Base-by-base conservation (phyloP, 2,329 filamentous ascomycete species). In the Colletotrichum camelliae region DNA sequence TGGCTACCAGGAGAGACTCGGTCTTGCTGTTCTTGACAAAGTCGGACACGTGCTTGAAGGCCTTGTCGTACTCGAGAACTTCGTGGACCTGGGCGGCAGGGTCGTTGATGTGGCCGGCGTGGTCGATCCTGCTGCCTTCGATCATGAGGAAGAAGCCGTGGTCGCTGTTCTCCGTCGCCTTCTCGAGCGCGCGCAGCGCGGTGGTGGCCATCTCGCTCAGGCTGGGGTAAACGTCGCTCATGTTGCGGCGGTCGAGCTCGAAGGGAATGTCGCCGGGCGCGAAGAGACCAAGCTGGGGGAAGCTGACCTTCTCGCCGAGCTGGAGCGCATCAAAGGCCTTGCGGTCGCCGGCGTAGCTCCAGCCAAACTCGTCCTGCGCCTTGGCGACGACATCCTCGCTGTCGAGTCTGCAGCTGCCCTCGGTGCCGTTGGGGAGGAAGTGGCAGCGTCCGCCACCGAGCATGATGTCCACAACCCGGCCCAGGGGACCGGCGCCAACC, bases 141-240 rank as follows among this genome's bases (percentile, higher is more conserved):
- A 99, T 97, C 96, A 99, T 98, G 80, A 99, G 88, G 86, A 99
- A 99, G 88, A 98, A 99, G 6, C 97, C 97, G 84, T 97, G 93
- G 57, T 98, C 95, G 77, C 91, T 95, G 81, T 96, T 89, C 81
- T 91, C 89, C 0, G 97, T 98, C 0, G 96, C 97, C 75, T 93
- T 92, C 77, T 94, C 94, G 29, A 99, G 90, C 2, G 95, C 93
- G 16, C 90, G 91, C 77, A 99, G 88, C 1, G 97, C 96, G 18
- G 95, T 95, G 79, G 90, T 89, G 10, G 96, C 92, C 96, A 98
- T 98, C 85, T 98, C 96, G 82, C 94, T 94, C 55, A 99, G 88
- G 18, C 95, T 96, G 5, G 97, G 97, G 82, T 98, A 98, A 35
- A 93, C 84, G 70, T 97, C 92, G 72, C 94, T 90, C 86, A 95